Base-by-base conservation (phyloP, 345 rosid genomes). In the Ricinus communis region DNA sequence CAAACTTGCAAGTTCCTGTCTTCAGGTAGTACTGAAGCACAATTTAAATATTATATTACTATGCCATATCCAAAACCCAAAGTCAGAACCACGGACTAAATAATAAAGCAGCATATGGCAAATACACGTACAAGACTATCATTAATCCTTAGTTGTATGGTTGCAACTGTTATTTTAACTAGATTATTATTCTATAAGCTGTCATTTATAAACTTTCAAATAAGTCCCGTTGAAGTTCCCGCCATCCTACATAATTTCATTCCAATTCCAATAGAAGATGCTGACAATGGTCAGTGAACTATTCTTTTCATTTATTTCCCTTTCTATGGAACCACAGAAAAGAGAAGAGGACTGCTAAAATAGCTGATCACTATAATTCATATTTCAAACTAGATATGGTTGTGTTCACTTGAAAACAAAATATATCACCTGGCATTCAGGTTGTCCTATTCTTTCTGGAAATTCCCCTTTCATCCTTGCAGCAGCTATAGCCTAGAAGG, bases 1-100 rank as follows among this genome's bases (percentile, higher is more conserved):
- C 99, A 85, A 96, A 96, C 84, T 89, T 96, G 85, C 99, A 96
- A n/a, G 96, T 93, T 78, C 99, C 99, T 47, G 98, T 96, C 87
- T 91, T 93, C 79, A 96, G 79, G 76, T 87, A 96, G 85, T 89
- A 93, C 99, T 96, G 87, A 56, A 77, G 27, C 41, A n/a, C 46
- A 54, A 62, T 69, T 66, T 50, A 80, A 63, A 78, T 56, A 49
- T 24, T 8, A 9, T 2, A 65, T 76, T 53, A 66, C 52, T 21
- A 57, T 54, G 51, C 2, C 41, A 68, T 30, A 59, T 4, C 4
- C 16, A 79, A 61, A 28, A 51, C 46, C 65, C 28, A 38, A 24
- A 16, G 7, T 22, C 21, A 59, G 21, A 64, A 53, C 19, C 22
- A 64, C 53, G 50, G 62, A 40, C 51, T 53, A 50, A 13, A 59